Percentiles rank a stretch among this genome's conserved stretches.
phyloP scores from a whole-genome alignment of 345 rosid species.

The Rubroshorea leprosula region DNA sequence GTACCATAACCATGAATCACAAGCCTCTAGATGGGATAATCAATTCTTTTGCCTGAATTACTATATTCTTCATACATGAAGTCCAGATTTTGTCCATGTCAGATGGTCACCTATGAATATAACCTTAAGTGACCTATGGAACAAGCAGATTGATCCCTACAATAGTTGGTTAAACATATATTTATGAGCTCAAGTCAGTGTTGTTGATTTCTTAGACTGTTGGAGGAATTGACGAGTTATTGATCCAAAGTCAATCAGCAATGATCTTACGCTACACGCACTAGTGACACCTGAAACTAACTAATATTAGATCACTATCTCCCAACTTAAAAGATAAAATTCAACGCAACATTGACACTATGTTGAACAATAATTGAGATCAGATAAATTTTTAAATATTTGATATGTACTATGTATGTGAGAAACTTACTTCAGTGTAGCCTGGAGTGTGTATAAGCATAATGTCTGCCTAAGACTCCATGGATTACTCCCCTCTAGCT shows the following conservation, averaged over 20 bases:
- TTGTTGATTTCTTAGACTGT: background rate
- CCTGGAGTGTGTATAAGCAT: conserved; percentile 58
- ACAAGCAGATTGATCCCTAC: conserved; percentile 38
- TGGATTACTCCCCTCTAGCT: conserved; percentile 55
- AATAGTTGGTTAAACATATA: background rate
- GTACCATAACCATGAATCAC: background rate
- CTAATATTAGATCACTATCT: background rate
- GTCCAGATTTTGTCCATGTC: conserved; percentile 19
- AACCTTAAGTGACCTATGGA: conserved; percentile 25
- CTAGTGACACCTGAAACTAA: conserved; percentile 5
- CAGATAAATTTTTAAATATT: no score
- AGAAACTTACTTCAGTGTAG: conserved; percentile 49
- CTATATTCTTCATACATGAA: conserved; percentile 25
- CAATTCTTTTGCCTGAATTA: conserved; percentile 20
- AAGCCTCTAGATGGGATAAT: background rate
- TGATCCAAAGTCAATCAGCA: background rate
- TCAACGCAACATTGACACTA: background rate
- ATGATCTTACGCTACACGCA: background rate
- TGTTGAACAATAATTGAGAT: background rate
- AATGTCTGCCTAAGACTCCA: conserved; percentile 44
- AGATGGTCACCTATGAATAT: conserved; percentile 38
- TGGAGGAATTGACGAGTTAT: conserved; percentile 5
- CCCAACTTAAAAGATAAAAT: background rate
- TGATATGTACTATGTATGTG: no score
- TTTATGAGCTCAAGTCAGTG: background rate